These are phyloP conservation scores for Fistulina hepatica DNA, from an alignment of 1,284 basidiomycete species.

Conservation along the genomic window DNA sequence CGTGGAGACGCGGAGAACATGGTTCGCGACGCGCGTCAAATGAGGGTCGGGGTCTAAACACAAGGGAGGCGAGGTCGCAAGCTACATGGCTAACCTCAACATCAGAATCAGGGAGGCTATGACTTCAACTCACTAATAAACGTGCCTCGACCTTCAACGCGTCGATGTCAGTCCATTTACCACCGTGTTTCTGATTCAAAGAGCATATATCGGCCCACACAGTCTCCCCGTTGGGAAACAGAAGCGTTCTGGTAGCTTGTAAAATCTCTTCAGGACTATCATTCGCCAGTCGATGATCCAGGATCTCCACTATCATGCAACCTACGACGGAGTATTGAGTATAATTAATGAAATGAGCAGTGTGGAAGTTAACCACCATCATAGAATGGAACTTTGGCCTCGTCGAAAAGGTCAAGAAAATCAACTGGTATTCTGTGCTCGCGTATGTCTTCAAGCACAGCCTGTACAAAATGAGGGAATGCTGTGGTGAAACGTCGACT, in stretches of 20 bases:
- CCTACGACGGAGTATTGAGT: conserved; percentile 30
- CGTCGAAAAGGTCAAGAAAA: conserved; percentile 66
- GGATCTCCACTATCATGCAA: conserved; percentile 69
- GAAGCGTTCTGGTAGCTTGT: conserved; percentile 56
- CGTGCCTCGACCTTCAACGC: conserved; percentile 61
- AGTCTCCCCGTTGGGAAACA: conserved; percentile 64
- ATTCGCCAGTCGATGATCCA: conserved; percentile 52
- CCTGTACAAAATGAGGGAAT: conserved; percentile 29
- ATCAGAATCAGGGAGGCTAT: conserved; percentile 7
- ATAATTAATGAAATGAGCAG: conserved; percentile 6
- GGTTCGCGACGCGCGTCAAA: conserved; percentile 61
- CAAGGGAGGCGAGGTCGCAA: conserved; percentile 59
- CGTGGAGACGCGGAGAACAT: conserved; percentile 53
- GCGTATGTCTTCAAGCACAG: conserved; percentile 66
- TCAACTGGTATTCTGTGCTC: conserved; percentile 72
- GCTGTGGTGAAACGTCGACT: neutral
- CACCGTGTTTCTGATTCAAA: conserved; percentile 44
- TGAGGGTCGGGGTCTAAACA: conserved; percentile 69
- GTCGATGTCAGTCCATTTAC: conserved; percentile 56
- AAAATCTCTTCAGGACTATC: conserved; percentile 41
- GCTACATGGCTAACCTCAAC: conserved; percentile 27
- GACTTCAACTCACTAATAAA: conserved; percentile 42
- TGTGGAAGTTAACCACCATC: conserved; percentile 38
- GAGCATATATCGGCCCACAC: conserved; percentile 67
- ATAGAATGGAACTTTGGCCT: conserved; percentile 61